Conservation (phyloP, 495 filamentous ascomycete genomes). For the Stereocaulon alpinum region DNA sequence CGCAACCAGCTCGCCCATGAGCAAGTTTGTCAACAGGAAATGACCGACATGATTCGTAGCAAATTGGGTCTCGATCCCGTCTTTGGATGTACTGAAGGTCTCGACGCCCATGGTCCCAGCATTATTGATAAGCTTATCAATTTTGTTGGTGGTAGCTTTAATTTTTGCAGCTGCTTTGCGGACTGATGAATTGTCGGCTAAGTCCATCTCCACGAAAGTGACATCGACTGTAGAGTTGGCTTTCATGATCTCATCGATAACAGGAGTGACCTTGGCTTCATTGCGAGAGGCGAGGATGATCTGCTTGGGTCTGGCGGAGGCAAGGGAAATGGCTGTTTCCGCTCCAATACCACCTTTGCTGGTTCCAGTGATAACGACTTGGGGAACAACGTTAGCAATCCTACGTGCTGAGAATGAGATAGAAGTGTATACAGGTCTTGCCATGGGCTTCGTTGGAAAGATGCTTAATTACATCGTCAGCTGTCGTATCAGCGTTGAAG, state of each 20-base stretch:
- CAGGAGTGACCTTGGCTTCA: slow-evolving; percentile 27
- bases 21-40: slow-evolving; percentile 36
- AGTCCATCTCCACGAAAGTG: slow-evolving; percentile 30
- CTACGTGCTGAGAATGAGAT: no score
- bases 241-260: slow-evolving; percentile 27
- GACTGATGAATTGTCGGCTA: slow-evolving; percentile 31
- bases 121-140: slow-evolving; percentile 30
- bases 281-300: slow-evolving; percentile 47
- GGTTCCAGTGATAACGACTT: slow-evolving; percentile 35
- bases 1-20: slow-evolving; percentile 33
- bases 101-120: slow-evolving; percentile 27
- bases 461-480: no score
- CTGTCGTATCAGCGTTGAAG: no score
- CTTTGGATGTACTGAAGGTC: slow-evolving; percentile 19
- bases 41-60: slow-evolving; percentile 26
- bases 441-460: no score
- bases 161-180: slow-evolving; percentile 37
- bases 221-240: slow-evolving; percentile 24
- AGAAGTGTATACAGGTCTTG: no score
- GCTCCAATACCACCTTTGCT: slow-evolving; percentile 33
- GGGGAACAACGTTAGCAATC: no score
- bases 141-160: slow-evolving; percentile 29
- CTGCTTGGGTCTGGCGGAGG: slow-evolving; percentile 29
- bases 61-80: slow-evolving; percentile 30
- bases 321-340: slow-evolving; percentile 34